A percentile compares a stretch with the other conserved stretches of the same genome.
Conservation (phyloP, 164 flowering plant genomes). For the Cinnamomum micranthum region DNA sequence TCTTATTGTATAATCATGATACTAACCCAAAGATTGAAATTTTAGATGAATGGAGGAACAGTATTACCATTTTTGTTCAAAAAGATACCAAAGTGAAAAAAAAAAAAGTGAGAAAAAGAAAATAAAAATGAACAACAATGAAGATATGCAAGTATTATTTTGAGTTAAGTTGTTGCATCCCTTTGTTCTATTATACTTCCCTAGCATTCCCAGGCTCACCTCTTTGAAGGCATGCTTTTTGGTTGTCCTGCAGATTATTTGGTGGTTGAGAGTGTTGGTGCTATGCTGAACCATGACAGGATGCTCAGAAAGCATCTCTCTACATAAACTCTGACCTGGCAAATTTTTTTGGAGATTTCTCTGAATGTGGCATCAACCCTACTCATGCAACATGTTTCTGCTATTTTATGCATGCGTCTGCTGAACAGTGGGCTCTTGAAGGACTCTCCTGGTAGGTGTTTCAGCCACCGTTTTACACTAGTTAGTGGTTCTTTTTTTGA, state of each 20-base stretch:
- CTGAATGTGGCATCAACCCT: not conserved
- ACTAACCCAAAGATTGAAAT: too few relatives aligned
- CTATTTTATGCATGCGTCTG: not conserved
- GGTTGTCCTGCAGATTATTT: constrained; percentile 59
- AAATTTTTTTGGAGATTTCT: not conserved
- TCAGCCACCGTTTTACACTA: not conserved
- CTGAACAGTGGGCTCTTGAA: not conserved
- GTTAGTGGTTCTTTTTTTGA: too few relatives aligned
- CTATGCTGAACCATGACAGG: constrained; percentile 85
- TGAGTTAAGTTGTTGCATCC: not conserved
- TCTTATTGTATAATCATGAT: too few relatives aligned
- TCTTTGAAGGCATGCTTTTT: not conserved
- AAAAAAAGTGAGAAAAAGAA: too few relatives aligned
- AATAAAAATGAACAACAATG: too few relatives aligned
- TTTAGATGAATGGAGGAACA: too few relatives aligned
- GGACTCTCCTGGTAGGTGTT: not conserved
- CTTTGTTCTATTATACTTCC: not conserved
- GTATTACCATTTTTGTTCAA: too few relatives aligned
- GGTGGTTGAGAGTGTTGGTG: constrained; percentile 80
- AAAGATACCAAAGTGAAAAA: too few relatives aligned
- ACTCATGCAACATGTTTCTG: not conserved
- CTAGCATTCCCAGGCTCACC: not conserved
- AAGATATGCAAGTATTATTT: not conserved
- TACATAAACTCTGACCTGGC: constrained; percentile 13
- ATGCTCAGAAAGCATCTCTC: constrained; percentile 42